Conservation (phyloP, 345 rosid species). For the Rhodomyrtus tomentosa region DNA sequence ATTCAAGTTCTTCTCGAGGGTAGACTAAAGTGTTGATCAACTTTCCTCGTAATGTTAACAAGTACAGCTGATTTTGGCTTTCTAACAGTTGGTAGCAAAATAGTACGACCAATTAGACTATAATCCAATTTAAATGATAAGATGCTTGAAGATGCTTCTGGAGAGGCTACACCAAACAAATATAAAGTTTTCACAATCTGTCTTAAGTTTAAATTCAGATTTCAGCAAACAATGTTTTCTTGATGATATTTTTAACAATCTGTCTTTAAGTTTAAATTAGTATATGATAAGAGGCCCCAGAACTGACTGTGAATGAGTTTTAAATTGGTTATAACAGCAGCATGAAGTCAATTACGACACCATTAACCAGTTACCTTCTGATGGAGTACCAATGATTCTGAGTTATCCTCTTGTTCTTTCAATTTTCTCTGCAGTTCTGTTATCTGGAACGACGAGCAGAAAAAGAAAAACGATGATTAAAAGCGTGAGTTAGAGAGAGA, state of each 20-base stretch:
- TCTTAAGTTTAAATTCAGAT: neutral
- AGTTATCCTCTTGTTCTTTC: slow-evolving; percentile 40
- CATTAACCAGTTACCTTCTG: slow-evolving; percentile 23
- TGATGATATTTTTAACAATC: neutral
- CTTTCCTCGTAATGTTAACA: neutral
- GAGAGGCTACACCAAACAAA: neutral
- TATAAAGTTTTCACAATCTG: neutral
- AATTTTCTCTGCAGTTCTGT: slow-evolving; percentile 56
- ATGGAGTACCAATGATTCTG: slow-evolving; percentile 38
- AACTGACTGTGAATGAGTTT: neutral
- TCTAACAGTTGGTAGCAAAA: neutral
- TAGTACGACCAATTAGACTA: neutral
- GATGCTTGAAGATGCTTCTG: neutral
- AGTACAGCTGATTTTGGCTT: neutral
- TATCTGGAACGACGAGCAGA: slow-evolving; percentile 23
- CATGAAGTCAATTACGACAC: neutral
- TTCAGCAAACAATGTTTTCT: neutral
- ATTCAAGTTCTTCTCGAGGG: neutral
- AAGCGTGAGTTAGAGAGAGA: neutral
- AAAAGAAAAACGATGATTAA: neutral
- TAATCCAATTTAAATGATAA: neutral
- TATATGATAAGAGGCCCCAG: neutral
- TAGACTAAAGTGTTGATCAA: neutral
- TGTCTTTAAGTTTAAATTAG: neutral
- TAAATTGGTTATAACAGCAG: neutral